phyloP scores from a whole-genome alignment of 768 basidiomycete genomes.

The Amyloporia xantha region DNA sequence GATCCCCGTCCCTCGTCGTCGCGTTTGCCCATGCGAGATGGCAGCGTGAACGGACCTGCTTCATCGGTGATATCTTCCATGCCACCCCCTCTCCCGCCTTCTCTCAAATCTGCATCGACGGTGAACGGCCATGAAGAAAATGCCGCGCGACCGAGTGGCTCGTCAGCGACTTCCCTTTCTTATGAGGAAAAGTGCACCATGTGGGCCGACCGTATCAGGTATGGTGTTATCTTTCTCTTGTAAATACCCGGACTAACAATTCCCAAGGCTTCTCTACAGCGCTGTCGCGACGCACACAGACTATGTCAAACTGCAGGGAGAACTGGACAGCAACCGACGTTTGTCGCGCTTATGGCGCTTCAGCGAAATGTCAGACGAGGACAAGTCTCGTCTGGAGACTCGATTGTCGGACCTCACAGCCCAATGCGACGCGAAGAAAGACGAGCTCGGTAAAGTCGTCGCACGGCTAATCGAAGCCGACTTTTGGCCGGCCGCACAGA shows the following conservation, averaged over 20 bases:
- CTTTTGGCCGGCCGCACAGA: constrained; percentile 32
- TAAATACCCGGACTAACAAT: not conserved
- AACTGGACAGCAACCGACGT: constrained; percentile 22
- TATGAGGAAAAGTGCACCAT: constrained; percentile 30
- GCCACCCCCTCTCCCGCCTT: constrained; percentile 5
- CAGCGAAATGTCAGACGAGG: constrained; percentile 20
- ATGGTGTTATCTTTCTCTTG: constrained; percentile 11
- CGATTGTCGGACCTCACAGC: constrained; percentile 21
- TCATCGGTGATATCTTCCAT: too few relatives aligned
- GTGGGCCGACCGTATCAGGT: constrained; percentile 38
- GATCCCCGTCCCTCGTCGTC: too few relatives aligned
- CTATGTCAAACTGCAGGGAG: constrained; percentile 25
- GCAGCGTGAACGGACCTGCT: too few relatives aligned
- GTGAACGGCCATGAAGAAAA: not conserved
- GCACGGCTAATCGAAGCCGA: constrained; percentile 27
- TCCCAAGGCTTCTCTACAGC: constrained; percentile 29
- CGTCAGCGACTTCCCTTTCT: constrained; percentile 20
- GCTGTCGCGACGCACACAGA: constrained; percentile 30
- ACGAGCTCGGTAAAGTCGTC: constrained; percentile 25
- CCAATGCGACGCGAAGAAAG: constrained; percentile 25
- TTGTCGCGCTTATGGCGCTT: constrained; percentile 22
- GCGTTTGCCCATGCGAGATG: too few relatives aligned
- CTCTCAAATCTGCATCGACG: not conserved
- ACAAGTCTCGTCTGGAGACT: constrained; percentile 18
- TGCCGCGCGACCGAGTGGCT: not conserved